A percentile compares a stretch with the other conserved stretches of the same genome.
These are phyloP conservation scores for Theobroma grandiflorum DNA, from an alignment of 441 rosid species.

Conservation along the genomic window DNA sequence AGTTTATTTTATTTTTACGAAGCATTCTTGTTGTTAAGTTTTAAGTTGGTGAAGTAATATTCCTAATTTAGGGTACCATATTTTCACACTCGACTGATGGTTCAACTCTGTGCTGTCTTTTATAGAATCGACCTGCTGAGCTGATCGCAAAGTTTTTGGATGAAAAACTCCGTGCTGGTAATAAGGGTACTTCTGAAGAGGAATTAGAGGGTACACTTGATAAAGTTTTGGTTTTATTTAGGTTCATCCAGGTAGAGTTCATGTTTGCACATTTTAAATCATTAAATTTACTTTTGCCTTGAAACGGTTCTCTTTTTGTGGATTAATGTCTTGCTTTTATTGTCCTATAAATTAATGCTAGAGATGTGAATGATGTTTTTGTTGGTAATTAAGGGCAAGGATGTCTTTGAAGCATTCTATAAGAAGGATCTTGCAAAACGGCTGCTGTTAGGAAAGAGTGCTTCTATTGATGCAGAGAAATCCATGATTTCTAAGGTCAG, in stretches of 20 bases:
- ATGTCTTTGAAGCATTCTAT: constrained; percentile 98
- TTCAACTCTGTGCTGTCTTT: constrained; percentile 37
- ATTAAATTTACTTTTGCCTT: neutral
- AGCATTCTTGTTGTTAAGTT: neutral
- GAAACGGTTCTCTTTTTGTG: neutral
- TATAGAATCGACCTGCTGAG: constrained; percentile 97
- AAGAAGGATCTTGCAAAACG: constrained; percentile 99
- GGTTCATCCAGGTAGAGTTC: constrained; percentile 93
- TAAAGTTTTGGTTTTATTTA: constrained; percentile 93
- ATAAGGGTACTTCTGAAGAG: constrained; percentile 99
- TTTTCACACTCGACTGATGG: neutral
- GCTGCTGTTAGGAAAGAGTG: constrained; percentile 89
- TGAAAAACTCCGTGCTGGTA: constrained; percentile 99
- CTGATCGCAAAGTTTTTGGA: constrained; percentile 98
- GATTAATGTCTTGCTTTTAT: constrained; percentile 22
- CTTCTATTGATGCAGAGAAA: constrained; percentile 99
- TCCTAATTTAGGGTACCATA: neutral
- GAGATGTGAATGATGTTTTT: constrained; percentile 15
- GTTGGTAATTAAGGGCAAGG: constrained; percentile 74
- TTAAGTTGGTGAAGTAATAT: neutral
- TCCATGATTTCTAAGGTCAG: constrained; percentile 98
- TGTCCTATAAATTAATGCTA: neutral
- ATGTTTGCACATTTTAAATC: constrained; percentile 23
- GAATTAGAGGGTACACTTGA: constrained; percentile 98
- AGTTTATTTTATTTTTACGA: constrained; percentile 11